Base-by-base conservation (phyloP, 495 filamentous ascomycete genomes). In the Parathielavia hyrcaniae region DNA sequence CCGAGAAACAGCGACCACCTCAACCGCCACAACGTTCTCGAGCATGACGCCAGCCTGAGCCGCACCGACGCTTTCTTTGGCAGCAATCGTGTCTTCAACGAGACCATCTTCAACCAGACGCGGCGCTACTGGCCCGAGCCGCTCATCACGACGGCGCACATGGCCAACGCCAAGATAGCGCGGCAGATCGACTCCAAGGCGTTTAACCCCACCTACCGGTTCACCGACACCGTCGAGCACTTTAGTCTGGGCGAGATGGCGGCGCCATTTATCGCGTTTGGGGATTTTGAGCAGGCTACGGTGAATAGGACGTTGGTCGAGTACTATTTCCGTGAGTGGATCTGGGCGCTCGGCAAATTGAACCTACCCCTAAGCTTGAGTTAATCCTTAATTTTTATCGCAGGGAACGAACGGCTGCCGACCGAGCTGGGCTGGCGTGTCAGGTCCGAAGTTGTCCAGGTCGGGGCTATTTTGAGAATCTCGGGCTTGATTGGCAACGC, bases 171-270 rank as follows among this genome's bases (percentile, higher is more conserved):
- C 26, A 49, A 49, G 23, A 34, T 49, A 2, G 46, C 46, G 26
- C 46, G 46, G 13, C 46, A 49, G 26, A 26, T 49, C 26, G 46
- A 49, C 23, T 49, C 46, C 26, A 49, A 49, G 46, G n/a, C 46
- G 26, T 49, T 49, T 16, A 49, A 49, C 46, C 46, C 46, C 7
- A 20, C 30, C 14, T 49, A 49, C 26, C 11, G 46, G 12, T 49
- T 49, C 46, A 49, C 46, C 14, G 46, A 49, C 5, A 7, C 23
- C 1, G 46, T 49, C 14, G 46, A 49, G 46, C 4, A 19, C 46
- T 49, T 49, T n/a, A 49, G 46, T 23, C 26, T 49, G 26, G 46
- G 46, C 46, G 46, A 49, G 26, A 49, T 49, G 46, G 46, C 46
- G 13, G 46, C 46, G 5, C 46, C 46, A 1, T 49, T 49, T 13